Percentiles rank a stretch among this genome's conserved stretches.
These are phyloP conservation scores for Fusarium algeriense DNA, from an alignment of 2,329 filamentous ascomycete genomes.

Conservation along the genomic window DNA sequence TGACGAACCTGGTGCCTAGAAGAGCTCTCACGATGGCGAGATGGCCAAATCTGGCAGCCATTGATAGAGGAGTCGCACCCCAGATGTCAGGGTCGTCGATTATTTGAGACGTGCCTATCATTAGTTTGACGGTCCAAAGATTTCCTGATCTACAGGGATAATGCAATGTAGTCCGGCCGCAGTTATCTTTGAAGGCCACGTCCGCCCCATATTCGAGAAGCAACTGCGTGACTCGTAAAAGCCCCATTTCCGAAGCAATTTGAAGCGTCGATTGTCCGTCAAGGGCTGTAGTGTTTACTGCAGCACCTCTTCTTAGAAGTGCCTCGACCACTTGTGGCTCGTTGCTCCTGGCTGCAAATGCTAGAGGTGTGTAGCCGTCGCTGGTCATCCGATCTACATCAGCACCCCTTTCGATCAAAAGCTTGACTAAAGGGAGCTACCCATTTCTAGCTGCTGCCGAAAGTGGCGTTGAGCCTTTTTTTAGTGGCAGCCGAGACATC, in stretches of 20 bases:
- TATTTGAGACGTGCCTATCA: fast-evolving
- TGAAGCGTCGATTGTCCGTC: background rate
- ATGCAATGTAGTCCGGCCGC: fast-evolving
- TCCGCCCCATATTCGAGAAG: fast-evolving
- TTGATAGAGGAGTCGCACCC: fast-evolving
- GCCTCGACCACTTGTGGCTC: fast-evolving
- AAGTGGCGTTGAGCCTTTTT: fast-evolving
- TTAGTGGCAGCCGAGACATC: fast-evolving
- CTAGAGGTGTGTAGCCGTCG: fast-evolving
- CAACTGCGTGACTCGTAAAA: fast-evolving
- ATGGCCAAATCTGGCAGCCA: background rate
- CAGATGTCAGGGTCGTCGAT: background rate
- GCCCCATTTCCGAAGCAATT: fast-evolving
- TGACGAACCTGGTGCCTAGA: fast-evolving
- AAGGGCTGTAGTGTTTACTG: no score
- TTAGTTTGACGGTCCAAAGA: fast-evolving
- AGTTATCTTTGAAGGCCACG: fast-evolving
- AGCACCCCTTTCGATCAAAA: fast-evolving
- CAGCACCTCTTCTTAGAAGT: background rate
- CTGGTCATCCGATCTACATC: background rate
- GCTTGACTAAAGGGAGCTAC: fast-evolving
- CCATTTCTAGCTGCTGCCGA: fast-evolving
- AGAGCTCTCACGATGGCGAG: fast-evolving
- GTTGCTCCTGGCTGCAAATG: fast-evolving
- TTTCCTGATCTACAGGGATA: fast-evolving